A percentile compares a stretch with the other conserved stretches of the same genome.
These are phyloP conservation scores for Saccharomycopsis sp. DNA, from an alignment of 805 yeast species.

Conservation along the genomic window DNA sequence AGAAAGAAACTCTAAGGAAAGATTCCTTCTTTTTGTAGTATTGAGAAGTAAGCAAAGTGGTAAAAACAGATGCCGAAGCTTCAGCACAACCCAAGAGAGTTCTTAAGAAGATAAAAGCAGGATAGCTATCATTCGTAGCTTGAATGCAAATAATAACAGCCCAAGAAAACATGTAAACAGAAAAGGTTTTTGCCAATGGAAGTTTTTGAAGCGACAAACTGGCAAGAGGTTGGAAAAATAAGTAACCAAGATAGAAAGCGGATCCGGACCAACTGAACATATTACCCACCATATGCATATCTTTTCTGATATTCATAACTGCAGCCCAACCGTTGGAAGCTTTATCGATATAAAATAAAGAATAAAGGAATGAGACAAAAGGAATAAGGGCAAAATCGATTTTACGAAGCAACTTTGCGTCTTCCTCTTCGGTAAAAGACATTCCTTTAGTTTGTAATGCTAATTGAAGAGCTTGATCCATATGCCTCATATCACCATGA, in stretches of 20 bases:
- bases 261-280: constrained; percentile 49
- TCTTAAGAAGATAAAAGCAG: constrained; percentile 41
- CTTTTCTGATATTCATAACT: constrained; percentile 42
- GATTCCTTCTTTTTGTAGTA: constrained; percentile 48
- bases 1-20: constrained; percentile 35
- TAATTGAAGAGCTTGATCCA: constrained; percentile 40
- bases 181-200: constrained; percentile 47
- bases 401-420: constrained; percentile 36
- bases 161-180: constrained; percentile 48
- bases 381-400: constrained; percentile 47
- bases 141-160: constrained; percentile 48
- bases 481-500: constrained; percentile 30
- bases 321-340: constrained; percentile 44
- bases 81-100: constrained; percentile 47
- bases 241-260: constrained; percentile 56
- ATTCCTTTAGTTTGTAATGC: constrained; percentile 32
- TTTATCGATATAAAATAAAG: constrained; percentile 57
- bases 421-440: constrained; percentile 20
- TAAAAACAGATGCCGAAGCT: constrained; percentile 49
- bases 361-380: constrained; percentile 40
- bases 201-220: constrained; percentile 43
- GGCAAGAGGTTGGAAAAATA: constrained; percentile 47
- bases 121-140: constrained; percentile 36
- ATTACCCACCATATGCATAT: constrained; percentile 37
- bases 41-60: constrained; percentile 48